phyloP scores from a whole-genome alignment of 257 asterid genomes.

The Thymus mandschuricus region DNA sequence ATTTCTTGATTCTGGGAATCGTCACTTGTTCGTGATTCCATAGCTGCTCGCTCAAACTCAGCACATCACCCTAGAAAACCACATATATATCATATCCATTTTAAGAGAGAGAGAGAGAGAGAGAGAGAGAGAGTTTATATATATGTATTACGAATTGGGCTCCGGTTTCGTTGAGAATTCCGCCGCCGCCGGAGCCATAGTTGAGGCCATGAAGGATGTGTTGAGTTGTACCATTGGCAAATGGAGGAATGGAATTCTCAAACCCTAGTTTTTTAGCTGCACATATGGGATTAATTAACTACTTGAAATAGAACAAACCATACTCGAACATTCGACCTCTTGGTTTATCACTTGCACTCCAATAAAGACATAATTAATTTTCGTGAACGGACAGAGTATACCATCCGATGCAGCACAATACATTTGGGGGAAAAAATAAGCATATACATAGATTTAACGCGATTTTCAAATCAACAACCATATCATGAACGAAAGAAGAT shows the following conservation, averaged over 20 bases:
- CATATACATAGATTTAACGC: too few species aligned
- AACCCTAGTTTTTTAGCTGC: slow-evolving; percentile 58
- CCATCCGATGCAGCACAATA: too few species aligned
- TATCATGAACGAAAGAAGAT: too few species aligned
- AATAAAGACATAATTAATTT: too few species aligned
- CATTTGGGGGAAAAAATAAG: too few species aligned
- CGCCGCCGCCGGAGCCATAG: slow-evolving; percentile 61
- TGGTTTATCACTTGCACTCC: too few species aligned
- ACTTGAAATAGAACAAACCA: too few species aligned
- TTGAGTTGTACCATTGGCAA: slow-evolving; percentile 40
- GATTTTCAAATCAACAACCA: too few species aligned
- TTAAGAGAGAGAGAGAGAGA: neutral
- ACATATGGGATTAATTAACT: too few species aligned
- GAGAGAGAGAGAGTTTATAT: neutral
- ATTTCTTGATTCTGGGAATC: slow-evolving; percentile 9
- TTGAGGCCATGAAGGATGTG: slow-evolving; percentile 48
- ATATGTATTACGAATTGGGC: slow-evolving; percentile 10
- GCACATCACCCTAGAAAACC: slow-evolving; percentile 30
- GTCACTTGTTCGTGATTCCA: slow-evolving; percentile 25
- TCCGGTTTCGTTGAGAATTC: slow-evolving; percentile 59
- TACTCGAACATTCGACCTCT: too few species aligned
- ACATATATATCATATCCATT: too few species aligned
- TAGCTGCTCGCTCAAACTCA: slow-evolving; percentile 38
- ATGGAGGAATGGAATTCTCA: slow-evolving; percentile 47
- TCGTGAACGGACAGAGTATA: too few species aligned